Base-by-base conservation (phyloP, 2,329 filamentous ascomycete genomes). In the Sporothrix luriei region DNA sequence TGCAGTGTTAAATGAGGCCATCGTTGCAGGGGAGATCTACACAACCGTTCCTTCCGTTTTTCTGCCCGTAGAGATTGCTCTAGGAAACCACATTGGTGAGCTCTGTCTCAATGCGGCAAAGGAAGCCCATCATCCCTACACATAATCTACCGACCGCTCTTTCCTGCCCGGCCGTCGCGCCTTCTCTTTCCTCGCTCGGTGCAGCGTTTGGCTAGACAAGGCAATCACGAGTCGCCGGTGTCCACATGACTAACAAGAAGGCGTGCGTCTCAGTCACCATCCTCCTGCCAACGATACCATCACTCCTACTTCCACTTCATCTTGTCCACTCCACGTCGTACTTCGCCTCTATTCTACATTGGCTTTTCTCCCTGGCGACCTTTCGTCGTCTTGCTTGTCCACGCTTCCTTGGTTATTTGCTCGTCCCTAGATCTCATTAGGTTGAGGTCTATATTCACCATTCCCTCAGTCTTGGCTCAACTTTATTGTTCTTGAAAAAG, bases 211-310 rank as follows among this genome's bases (percentile, higher is more conserved):
- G 3, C 21, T 21, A 48, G 21, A 48, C 21, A 26, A 9, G 10
- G 40, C 43, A 61, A 33, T 33, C 52, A 59, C 33, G 55, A 29
- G 3, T 43, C 2, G 11, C 3, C 49, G 2, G n/a, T 16, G 51
- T 26, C 19, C 0, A 3, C 19, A 24, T 21, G 57, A 13, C 19
- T 10, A 26, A 24, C 7, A 14, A 21, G 24, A 49, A 33, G 43
- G 43, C 46, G 43, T n/a, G 24, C 40, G 26, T 21, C 43, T n/a
- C 24, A 3, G 16, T 16, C 16, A 26, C 21, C 48, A 33, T 64
- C 26, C 61, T 64, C 61, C 43, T 33, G 43, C 40, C 61, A 64
- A 64, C 61, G 16, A 33, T 43, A 49, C 26, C 61, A 33, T 49
- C 43, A n/a, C 4, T 21, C 21, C 24, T 33, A 49, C 16, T n/a